Evolutionary conservation across 140 eudicot species (phyloP), one percentile per base, ranked within the genome.

Genomic region (Senecio squalidus): DNA sequence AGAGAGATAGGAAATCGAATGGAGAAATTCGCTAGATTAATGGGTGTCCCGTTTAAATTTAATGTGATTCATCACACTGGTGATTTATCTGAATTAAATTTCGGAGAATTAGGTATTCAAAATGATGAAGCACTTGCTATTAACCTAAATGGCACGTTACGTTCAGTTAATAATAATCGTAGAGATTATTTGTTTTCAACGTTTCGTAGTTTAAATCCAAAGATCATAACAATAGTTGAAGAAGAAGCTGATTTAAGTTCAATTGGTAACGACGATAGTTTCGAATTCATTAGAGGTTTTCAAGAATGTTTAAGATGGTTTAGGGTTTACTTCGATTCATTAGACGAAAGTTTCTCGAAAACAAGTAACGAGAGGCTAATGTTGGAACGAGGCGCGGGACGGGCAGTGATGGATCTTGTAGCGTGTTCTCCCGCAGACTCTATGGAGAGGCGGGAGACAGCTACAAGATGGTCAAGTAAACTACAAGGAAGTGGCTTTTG

Each of bases 1-100:
- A 76, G 74, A 57, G 99, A 92, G 45, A 92, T 92, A 29, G 96
- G 93, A 1, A 80, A 56, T 4, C 66, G 99, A 28, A 82, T 92
- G 87, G 99, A 92, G 59, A 92, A 84, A 44, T 92, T 92, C 46
- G 99, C 96, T 0, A 72, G 99, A 30, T 74, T 92, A 8, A 92
- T 92, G 99, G 96, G 99, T 0, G 99, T 92, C 3, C 99, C 99
- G 0, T 92, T 88, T 13, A 80, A 78, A 43, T 92, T 92, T 44
- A 56, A 66, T 15, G 81, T 88, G 0, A 55, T 87, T 10, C 95
- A 88, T 53, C 99, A 87, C 47, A 66, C 66, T 1, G 96, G 95
- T 5, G 87, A 87, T 60, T 64, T 92, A 48, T 82, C 95, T 0
- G 86, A 84, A 4, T 15, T 92, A 17, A 79, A 80, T 56, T 64